These are phyloP conservation scores for Forsythia viridissima DNA, from an alignment of 257 asterid species.

Conservation along the genomic window DNA sequence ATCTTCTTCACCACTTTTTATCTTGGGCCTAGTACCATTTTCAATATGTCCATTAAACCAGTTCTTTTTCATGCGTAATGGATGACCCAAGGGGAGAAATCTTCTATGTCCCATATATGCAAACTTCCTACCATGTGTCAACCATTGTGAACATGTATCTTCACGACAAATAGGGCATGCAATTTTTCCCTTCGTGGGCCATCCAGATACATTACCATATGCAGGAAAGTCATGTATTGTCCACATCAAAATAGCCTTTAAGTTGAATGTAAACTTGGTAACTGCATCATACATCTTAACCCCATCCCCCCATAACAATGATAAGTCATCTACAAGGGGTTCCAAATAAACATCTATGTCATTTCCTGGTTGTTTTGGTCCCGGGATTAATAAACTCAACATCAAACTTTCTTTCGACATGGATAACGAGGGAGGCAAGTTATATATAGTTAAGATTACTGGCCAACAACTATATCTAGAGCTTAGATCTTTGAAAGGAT, in stretches of 20 bases:
- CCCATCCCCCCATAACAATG: not conserved
- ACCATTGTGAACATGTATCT: not conserved
- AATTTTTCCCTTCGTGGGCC: not conserved
- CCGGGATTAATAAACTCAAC: not conserved
- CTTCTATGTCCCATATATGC: not conserved
- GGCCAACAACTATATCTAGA: no score
- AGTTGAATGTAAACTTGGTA: not conserved
- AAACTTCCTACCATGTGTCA: not conserved
- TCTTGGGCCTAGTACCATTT: no score
- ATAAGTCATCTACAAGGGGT: not conserved
- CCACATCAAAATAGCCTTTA: not conserved
- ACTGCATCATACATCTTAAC: not conserved
- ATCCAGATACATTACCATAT: not conserved
- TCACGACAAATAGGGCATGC: not conserved
- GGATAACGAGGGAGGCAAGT: no score
- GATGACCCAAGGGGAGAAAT: not conserved
- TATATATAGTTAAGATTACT: no score
- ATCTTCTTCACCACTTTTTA: no score
- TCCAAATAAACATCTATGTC: not conserved
- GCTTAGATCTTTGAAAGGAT: no score
- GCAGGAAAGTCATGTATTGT: not conserved
- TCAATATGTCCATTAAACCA: no score
- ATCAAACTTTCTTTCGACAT: no score
- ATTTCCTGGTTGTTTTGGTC: not conserved
- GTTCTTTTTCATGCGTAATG: not conserved